Percentiles rank a stretch among this genome's conserved stretches.
phyloP scores from a whole-genome alignment of 1,284 basidiomycete genomes.

The Termitomyces sp. region DNA sequence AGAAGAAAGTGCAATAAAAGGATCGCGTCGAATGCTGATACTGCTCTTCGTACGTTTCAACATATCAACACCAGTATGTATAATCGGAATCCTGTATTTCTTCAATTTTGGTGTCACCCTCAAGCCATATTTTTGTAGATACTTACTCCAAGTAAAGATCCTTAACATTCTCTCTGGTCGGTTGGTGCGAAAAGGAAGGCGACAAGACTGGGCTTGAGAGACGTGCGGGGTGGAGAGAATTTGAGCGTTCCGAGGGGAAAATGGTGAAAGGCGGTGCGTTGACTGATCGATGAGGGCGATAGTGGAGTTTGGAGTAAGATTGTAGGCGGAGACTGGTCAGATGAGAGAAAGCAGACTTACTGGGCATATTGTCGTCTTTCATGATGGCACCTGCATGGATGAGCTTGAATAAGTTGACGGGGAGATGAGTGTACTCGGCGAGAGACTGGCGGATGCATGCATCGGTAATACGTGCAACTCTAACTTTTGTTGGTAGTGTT shows the following conservation, averaged over 20 bases:
- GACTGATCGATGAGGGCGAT: slow-evolving; percentile 54
- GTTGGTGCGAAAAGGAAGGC: slow-evolving; percentile 43
- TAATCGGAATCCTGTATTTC: slow-evolving; percentile 10
- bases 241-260: slow-evolving; percentile 42
- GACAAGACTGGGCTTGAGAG: slow-evolving; percentile 51
- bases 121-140: too few species aligned
- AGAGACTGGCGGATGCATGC: slow-evolving; percentile 52
- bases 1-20: slow-evolving; percentile 38
- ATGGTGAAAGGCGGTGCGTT: slow-evolving; percentile 20
- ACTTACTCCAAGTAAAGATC: slow-evolving; percentile 64
- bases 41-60: slow-evolving; percentile 53
- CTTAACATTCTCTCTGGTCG: slow-evolving; percentile 47
- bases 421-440: slow-evolving; percentile 62
- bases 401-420: slow-evolving; percentile 63
- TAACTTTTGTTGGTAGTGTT: slow-evolving; percentile 45
- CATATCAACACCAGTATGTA: slow-evolving; percentile 22
- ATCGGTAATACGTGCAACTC: too few species aligned
- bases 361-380: slow-evolving; percentile 66
- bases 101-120: slow-evolving; percentile 30
- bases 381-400: slow-evolving; percentile 76
- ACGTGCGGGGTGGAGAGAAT: slow-evolving; percentile 50
- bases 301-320: slow-evolving; percentile 52
- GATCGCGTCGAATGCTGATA: slow-evolving; percentile 58
- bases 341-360: slow-evolving; percentile 37
- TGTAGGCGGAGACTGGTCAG: slow-evolving; percentile 56